These are phyloP conservation scores for Crepidotus variabilis DNA, from an alignment of 768 basidiomycete genomes.

Conservation along the genomic window DNA sequence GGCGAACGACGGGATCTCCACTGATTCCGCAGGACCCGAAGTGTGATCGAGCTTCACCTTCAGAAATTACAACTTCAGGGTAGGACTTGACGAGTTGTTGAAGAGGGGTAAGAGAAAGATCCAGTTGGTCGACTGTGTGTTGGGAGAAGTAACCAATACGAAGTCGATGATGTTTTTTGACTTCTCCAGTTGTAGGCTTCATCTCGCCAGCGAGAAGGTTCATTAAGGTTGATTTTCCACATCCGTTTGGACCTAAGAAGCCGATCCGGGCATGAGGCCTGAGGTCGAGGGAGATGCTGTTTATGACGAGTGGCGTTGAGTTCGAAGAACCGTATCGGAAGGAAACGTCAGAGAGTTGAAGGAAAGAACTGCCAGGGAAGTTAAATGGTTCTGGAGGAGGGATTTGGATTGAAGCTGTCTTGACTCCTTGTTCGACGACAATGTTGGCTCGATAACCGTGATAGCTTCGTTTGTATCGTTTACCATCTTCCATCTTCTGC, in stretches of 20 bases:
- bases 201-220: slow-evolving; percentile 39
- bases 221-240: slow-evolving; percentile 57
- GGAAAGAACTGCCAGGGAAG: slow-evolving; percentile 26
- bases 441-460: slow-evolving; percentile 30
- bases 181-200: slow-evolving; percentile 40
- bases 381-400: slow-evolving; percentile 29
- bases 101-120: slow-evolving; percentile 23
- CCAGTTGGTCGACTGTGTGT: slow-evolving; percentile 54
- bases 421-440: slow-evolving; percentile 31
- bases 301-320: slow-evolving; percentile 19
- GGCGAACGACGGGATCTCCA: slow-evolving; percentile 37
- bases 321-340: slow-evolving; percentile 23
- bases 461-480: slow-evolving; percentile 27
- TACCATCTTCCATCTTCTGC: slow-evolving; percentile 27
- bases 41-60: slow-evolving; percentile 29
- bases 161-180: slow-evolving; percentile 49
- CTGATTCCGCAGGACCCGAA: slow-evolving; percentile 40
- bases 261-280: slow-evolving; percentile 25
- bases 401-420: slow-evolving; percentile 27
- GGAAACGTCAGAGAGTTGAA: slow-evolving; percentile 29
- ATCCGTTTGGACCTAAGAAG: slow-evolving; percentile 38
- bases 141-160: slow-evolving; percentile 62
- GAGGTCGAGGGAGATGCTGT: slow-evolving; percentile 26
- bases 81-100: slow-evolving; percentile 24
- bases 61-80: slow-evolving; percentile 21